Percentiles rank a stretch among this genome's conserved stretches.
These are phyloP conservation scores for Puccinia horiana DNA, from an alignment of 1,284 basidiomycete species.

Conservation along the genomic window DNA sequence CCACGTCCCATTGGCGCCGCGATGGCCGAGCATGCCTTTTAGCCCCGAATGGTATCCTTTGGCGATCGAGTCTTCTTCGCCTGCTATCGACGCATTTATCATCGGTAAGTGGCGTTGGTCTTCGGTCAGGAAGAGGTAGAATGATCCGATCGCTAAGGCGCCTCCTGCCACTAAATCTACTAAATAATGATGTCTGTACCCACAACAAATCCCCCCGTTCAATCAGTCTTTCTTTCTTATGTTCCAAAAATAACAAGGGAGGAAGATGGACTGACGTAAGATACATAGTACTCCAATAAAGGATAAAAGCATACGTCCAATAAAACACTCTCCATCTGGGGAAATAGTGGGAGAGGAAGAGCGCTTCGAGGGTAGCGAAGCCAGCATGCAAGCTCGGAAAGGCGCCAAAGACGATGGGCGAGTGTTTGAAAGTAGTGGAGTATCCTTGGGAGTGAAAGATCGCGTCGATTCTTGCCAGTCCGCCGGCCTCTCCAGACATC, in stretches of 20 bases:
- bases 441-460: constrained; percentile 80
- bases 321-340: constrained; percentile 67
- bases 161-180: constrained; percentile 94
- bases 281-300: constrained; percentile 96
- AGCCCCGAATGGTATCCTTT: constrained; percentile 48
- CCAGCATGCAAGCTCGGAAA: constrained; percentile 93
- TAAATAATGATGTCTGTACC: constrained; percentile 71
- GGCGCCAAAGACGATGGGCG: constrained; percentile 93
- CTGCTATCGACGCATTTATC: constrained; percentile 44
- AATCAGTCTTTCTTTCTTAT: constrained; percentile 57
- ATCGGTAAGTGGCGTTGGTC: constrained; percentile 59
- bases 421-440: constrained; percentile 78
- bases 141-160: constrained; percentile 80
- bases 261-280: constrained; percentile 40
- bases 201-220: constrained; percentile 64
- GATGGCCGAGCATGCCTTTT: constrained; percentile 45
- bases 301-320: constrained; percentile 81
- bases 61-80: constrained; percentile 48
- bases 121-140: constrained; percentile 84
- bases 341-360: constrained; percentile 95
- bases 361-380: constrained; percentile 84
- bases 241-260: background rate
- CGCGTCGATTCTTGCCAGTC: constrained; percentile 85
- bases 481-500: constrained; percentile 89
- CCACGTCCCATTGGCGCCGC: constrained; percentile 45